Evolutionary conservation across 2,329 filamentous ascomycete species (phyloP), one percentile per base, ranked within the genome.

Genomic region (Neofusicoccum cordaticola): DNA sequence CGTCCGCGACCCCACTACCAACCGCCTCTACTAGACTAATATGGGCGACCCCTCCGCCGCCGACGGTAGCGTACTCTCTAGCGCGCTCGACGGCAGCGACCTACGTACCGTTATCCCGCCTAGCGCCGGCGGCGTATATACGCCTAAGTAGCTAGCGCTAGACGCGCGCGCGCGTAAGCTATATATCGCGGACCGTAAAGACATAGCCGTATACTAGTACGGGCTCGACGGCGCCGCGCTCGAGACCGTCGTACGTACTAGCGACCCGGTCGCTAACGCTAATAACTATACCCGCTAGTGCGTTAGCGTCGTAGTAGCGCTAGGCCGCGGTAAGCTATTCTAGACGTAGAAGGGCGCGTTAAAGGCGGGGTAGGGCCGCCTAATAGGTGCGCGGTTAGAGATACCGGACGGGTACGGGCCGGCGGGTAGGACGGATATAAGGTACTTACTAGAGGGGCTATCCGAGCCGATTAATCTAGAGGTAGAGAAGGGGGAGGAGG

Each of bases 321-420:
- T 74, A 0, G 65, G 71, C 0, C 72, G 74, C 0, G 79, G 79
- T 8, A 79, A 81, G 45, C 77, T 88, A 47, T 88, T 84, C 76
- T 88, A 86, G 86, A 85, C 83, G 0, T 85, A 88, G 60, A 88
- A 88, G 69, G 86, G 86, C 0, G 73, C 77, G 0, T 79, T 80
- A 2, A 88, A 87, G 71, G 79, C 76, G 0, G 74, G 73, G 1
- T 69, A 79, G 47, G 86, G 86, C 0, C 77, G 82, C 2, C 85
- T 88, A 39, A 84, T 85, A 69, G 73, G 78, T 4, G 84, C 85
- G 0, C 69, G 73, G n/a, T 74, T 86, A 0, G 69, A 78, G 0
- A 77, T 77, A 2, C 78, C 79, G 0, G 39, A 64, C 0, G 78
- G 77, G 0, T 67, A 76, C 57, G 70, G 68, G 12, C 73, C 77